Evolutionary conservation across 495 filamentous ascomycete genomes (phyloP).

Genomic region (Hypoxylon perforatum): DNA sequence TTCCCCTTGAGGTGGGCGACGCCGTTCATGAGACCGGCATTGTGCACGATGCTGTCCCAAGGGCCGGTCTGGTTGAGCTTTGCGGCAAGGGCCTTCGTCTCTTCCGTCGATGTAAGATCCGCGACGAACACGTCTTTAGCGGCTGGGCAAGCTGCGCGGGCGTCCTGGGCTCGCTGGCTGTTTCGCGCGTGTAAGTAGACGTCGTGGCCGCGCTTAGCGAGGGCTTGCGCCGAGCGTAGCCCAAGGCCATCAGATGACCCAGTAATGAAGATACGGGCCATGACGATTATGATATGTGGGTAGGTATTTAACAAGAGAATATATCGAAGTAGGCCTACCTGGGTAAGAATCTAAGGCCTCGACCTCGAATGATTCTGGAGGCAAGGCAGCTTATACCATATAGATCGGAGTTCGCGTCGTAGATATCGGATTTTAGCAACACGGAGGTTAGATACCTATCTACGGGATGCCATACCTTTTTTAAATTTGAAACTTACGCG

Average conservation of each 20-base stretch:
- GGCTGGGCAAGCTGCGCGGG: constrained; percentile 57
- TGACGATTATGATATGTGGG: constrained; percentile 26
- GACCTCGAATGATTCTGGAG: constrained; percentile 4
- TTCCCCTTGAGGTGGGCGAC: constrained; percentile 52
- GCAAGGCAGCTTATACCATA: constrained; percentile 3
- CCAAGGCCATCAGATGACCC: constrained; percentile 62
- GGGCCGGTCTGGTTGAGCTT: constrained; percentile 60
- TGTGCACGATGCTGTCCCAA: constrained; percentile 69
- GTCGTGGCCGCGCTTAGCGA: constrained; percentile 62
- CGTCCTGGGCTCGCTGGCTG: constrained; percentile 57
- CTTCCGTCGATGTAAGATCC: constrained; percentile 63
- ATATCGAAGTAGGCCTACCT: background rate
- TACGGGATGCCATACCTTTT: constrained; percentile 6
- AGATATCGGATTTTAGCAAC: constrained; percentile 19
- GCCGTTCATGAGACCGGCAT: constrained; percentile 59
- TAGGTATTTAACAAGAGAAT: background rate
- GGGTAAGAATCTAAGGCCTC: constrained; percentile 26
- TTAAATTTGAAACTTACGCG: background rate
- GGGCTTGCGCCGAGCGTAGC: constrained; percentile 59
- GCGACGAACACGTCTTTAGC: constrained; percentile 62
- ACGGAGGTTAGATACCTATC: constrained; percentile 20
- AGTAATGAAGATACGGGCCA: constrained; percentile 69
- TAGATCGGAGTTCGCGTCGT: constrained; percentile 17
- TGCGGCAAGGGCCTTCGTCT: constrained; percentile 63
- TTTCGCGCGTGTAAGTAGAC: constrained; percentile 69